These are phyloP conservation scores for Neofusicoccum ribis DNA, from an alignment of 2,329 filamentous ascomycete species.

Conservation along the genomic window DNA sequence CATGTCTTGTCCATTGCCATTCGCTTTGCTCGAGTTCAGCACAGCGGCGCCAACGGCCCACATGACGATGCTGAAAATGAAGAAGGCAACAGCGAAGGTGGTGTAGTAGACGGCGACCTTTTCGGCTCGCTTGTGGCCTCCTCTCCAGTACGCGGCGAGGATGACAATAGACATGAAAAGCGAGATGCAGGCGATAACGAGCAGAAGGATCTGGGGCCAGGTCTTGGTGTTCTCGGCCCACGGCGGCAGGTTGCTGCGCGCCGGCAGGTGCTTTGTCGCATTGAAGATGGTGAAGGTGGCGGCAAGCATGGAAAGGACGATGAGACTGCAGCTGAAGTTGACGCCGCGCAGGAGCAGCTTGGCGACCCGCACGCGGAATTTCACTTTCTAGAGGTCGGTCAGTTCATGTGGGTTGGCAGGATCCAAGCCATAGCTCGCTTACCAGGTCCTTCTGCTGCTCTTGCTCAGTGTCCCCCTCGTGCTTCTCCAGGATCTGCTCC, in stretches of 20 bases:
- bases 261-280: slow-evolving; percentile 71
- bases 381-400: slow-evolving; percentile 72
- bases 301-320: slow-evolving; percentile 86
- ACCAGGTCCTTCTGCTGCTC: slow-evolving; percentile 86
- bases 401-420: slow-evolving; percentile 26
- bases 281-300: slow-evolving; percentile 93
- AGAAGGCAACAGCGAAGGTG: slow-evolving; percentile 88
- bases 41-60: slow-evolving; percentile 86
- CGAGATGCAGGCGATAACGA: slow-evolving; percentile 77
- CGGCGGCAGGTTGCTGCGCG: slow-evolving; percentile 76
- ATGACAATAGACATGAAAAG: slow-evolving; percentile 76
- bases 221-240: slow-evolving; percentile 79
- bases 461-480: slow-evolving; percentile 77
- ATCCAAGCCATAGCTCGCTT: slow-evolving; percentile 44
- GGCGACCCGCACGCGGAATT: slow-evolving; percentile 84
- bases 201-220: slow-evolving; percentile 87
- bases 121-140: slow-evolving; percentile 84
- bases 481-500: slow-evolving; percentile 83
- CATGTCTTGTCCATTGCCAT: slow-evolving; percentile 77
- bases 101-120: slow-evolving; percentile 96
- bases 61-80: slow-evolving; percentile 88
- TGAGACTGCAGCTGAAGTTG: slow-evolving; percentile 95
- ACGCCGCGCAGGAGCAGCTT: slow-evolving; percentile 94
- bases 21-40: slow-evolving; percentile 75
- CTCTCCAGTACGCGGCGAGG: slow-evolving; percentile 82